These are phyloP conservation scores for Pseudoneurospora amorphoporcata DNA, from an alignment of 495 filamentous ascomycete species.

Conservation along the genomic window DNA sequence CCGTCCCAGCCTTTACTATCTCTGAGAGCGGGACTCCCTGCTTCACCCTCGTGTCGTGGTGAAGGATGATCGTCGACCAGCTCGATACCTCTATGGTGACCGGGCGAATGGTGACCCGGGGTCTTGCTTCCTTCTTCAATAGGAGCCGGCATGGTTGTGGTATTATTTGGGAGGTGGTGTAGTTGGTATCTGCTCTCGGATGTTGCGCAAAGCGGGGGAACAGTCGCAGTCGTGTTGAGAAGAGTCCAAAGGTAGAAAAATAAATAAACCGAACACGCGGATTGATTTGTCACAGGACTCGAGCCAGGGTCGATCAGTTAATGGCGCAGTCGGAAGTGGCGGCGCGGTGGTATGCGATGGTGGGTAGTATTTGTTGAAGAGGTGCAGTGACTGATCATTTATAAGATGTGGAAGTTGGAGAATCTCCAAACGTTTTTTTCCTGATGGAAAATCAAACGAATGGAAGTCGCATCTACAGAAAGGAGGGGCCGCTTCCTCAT, in stretches of 20 bases:
- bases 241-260: background rate
- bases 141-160: slow-evolving; percentile 25
- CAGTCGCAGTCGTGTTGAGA: background rate
- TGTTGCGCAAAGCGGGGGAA: background rate
- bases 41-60: slow-evolving; percentile 29
- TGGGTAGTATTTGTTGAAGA: background rate
- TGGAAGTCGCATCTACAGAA: background rate
- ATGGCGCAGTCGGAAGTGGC: background rate
- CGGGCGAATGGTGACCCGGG: slow-evolving; percentile 13
- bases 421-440: background rate
- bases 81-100: slow-evolving; percentile 24
- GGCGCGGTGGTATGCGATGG: background rate
- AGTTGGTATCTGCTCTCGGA: background rate
- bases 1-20: slow-evolving; percentile 88
- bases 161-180: background rate
- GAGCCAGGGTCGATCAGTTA: background rate
- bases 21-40: slow-evolving; percentile 29
- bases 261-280: background rate
- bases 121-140: slow-evolving; percentile 23
- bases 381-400: background rate
- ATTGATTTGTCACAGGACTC: background rate
- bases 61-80: slow-evolving; percentile 29
- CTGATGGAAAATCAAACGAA: background rate
- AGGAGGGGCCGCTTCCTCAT: background rate
- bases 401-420: background rate